Evolutionary conservation across 768 basidiomycete genomes (phyloP), one percentile per base, ranked within the genome.

Genomic region (Mycena amicta): DNA sequence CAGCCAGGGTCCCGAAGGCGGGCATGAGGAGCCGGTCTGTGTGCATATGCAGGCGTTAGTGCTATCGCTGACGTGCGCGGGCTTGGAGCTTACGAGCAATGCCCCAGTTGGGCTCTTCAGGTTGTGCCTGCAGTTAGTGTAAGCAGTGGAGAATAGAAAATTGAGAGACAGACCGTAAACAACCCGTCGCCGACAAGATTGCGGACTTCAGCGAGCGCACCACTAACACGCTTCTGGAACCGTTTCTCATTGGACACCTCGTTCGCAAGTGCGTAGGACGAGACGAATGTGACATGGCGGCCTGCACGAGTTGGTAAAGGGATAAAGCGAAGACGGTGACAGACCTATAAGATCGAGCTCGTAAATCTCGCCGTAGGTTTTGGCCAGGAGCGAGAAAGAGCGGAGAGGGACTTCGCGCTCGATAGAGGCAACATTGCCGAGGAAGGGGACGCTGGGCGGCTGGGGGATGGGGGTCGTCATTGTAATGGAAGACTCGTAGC

Each of bases 81-180:
- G 37, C 18, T 40, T 13, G 43, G 62, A 45, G 59, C 77, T 41
- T 66, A 79, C 78, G 79, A 15, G 77, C 78, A 49, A 79, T 68
- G 18, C 68, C 76, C 80, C 80, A 83, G 65, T 78, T 80, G 18
- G 74, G 72, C 59, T 83, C 81, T 15, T 73, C 71, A 16, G 69
- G 63, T 40, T 75, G 68, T 0, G 80, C 79, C 69, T 75, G 46
- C 13, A 29, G 37, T 18, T 45, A 43, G 58, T 4, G 55, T 4
- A 29, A 54, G 55, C 15, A 22, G 29, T 4, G 26, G 61, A 31
- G 18, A 16, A 2, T 2, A 20, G 16, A 4, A 31, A n/a, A 25
- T 5, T 22, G 11, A 20, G n/a, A 41, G 40, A 52, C 68, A 8
- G 33, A 74, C 75, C 30, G 75, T 76, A 62, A 77, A 78, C 20